Conservation (phyloP, 768 basidiomycete species). For the Mycena sanguinolenta region DNA sequence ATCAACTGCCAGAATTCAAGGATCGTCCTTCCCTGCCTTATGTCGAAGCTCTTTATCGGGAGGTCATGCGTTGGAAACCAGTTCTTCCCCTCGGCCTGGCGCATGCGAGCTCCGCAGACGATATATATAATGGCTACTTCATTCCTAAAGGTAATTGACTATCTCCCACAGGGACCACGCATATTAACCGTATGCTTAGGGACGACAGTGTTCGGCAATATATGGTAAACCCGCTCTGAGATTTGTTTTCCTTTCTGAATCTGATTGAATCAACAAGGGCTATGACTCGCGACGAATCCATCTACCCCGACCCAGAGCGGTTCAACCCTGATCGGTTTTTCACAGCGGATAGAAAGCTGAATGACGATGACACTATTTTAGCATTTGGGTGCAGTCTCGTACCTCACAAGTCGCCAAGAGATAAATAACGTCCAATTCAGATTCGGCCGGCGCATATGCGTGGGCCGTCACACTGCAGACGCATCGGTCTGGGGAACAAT, state of each 20-base stretch:
- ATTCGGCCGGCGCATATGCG: no score
- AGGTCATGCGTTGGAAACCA: conserved; percentile 36
- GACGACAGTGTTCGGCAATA: conserved; percentile 48
- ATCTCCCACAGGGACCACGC: not conserved
- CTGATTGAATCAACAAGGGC: conserved; percentile 19
- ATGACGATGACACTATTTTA: no score
- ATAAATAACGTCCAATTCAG: no score
- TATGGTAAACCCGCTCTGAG: no score
- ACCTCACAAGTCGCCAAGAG: no score
- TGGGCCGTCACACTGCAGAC: no score
- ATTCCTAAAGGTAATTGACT: conserved; percentile 46
- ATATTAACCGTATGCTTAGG: conserved; percentile 11
- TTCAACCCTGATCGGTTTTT: no score
- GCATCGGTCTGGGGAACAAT: no score
- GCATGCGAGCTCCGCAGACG: conserved; percentile 42
- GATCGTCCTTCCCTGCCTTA: conserved; percentile 39
- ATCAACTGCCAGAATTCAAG: conserved; percentile 45
- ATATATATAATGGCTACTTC: conserved; percentile 48
- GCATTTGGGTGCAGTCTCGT: no score
- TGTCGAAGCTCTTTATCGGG: conserved; percentile 35
- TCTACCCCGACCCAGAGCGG: no score
- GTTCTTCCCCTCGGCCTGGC: conserved; percentile 26
- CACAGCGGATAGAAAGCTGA: no score
- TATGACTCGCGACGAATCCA: conserved; percentile 45
- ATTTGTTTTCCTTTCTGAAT: conserved; percentile 19